Evolutionary conservation across 2,329 filamentous ascomycete species (phyloP).

Genomic region (Neobulgaria alba): DNA sequence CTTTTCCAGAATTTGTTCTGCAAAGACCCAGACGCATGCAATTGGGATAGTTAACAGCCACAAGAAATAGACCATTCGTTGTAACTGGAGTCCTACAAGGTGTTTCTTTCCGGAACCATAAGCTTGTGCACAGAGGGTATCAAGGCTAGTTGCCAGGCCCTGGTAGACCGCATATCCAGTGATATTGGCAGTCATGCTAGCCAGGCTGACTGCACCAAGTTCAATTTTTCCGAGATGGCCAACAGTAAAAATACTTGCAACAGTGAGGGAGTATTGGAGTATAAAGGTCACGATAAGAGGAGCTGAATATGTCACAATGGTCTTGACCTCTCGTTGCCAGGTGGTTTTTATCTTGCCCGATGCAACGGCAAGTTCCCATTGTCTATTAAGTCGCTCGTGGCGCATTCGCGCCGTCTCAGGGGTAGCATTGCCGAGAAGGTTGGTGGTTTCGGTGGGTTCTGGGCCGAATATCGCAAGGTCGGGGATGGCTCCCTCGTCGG

Average conservation of each 20-base stretch:
- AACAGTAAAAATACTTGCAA: slow-evolving; percentile 71
- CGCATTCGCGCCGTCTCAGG: slow-evolving; percentile 37
- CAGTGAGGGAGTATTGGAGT: slow-evolving; percentile 77
- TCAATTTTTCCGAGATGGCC: slow-evolving; percentile 66
- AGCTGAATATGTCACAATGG: slow-evolving; percentile 61
- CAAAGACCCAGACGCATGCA: slow-evolving; percentile 60
- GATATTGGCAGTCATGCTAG: slow-evolving; percentile 74
- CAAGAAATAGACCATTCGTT: slow-evolving; percentile 74
- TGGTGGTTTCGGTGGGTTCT: slow-evolving; percentile 33
- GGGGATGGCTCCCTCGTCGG: slow-evolving; percentile 33
- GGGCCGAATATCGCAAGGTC: slow-evolving; percentile 11
- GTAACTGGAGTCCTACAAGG: slow-evolving; percentile 75
- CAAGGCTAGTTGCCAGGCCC: slow-evolving; percentile 80
- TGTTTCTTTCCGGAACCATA: slow-evolving; percentile 87
- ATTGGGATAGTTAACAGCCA: slow-evolving; percentile 66
- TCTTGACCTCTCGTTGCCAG: slow-evolving; percentile 84
- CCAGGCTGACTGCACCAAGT: slow-evolving; percentile 57
- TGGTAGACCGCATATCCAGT: slow-evolving; percentile 70
- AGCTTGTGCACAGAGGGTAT: slow-evolving; percentile 88
- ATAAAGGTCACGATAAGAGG: slow-evolving; percentile 68
- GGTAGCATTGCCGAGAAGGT: slow-evolving; percentile 32
- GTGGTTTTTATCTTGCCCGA: slow-evolving; percentile 78
- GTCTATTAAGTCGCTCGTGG: slow-evolving; percentile 55
- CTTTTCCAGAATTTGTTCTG: slow-evolving; percentile 52
- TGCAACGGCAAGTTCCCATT: slow-evolving; percentile 80